phyloP scores from a whole-genome alignment of 106 monocot genomes.

The Phalaenopsis equestris region DNA sequence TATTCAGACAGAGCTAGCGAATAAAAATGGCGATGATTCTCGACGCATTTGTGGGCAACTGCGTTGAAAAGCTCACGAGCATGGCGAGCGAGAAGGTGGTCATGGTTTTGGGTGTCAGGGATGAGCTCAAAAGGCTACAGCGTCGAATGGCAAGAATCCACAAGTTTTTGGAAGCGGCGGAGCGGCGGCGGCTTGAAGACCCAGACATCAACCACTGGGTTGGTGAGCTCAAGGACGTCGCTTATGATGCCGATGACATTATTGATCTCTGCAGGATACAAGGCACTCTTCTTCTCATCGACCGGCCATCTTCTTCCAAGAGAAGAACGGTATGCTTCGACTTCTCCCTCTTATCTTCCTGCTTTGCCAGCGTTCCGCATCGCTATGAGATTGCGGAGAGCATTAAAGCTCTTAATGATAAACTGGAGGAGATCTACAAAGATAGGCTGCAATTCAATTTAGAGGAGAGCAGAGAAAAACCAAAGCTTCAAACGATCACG shows the following conservation, averaged over 20 bases:
- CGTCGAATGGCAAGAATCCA: slow-evolving; percentile 2
- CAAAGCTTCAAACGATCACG: not conserved
- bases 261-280: slow-evolving; percentile 13
- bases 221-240: slow-evolving; percentile 9
- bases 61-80: not conserved
- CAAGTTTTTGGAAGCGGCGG: slow-evolving; percentile 1
- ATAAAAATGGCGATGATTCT: slow-evolving; percentile 6
- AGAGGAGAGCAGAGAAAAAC: not conserved
- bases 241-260: slow-evolving; percentile 6
- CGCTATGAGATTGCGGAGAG: slow-evolving; percentile 13
- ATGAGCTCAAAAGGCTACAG: slow-evolving; percentile 10
- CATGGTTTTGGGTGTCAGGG: slow-evolving; percentile 1
- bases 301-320: not conserved
- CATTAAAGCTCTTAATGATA: slow-evolving; percentile 17
- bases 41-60: slow-evolving; percentile 9
- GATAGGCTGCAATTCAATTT: not conserved
- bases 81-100: slow-evolving; percentile 2
- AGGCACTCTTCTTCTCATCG: not conserved
- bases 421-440: slow-evolving; percentile 16
- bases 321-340: not conserved
- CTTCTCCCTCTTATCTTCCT: slow-evolving; percentile 5
- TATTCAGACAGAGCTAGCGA: not conserved
- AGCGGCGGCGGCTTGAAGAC: slow-evolving; percentile 6
- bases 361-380: not conserved
- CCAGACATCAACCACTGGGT: slow-evolving; percentile 1